Conservation (phyloP, 208 protist species). For the Sergeia podlipaevii region DNA sequence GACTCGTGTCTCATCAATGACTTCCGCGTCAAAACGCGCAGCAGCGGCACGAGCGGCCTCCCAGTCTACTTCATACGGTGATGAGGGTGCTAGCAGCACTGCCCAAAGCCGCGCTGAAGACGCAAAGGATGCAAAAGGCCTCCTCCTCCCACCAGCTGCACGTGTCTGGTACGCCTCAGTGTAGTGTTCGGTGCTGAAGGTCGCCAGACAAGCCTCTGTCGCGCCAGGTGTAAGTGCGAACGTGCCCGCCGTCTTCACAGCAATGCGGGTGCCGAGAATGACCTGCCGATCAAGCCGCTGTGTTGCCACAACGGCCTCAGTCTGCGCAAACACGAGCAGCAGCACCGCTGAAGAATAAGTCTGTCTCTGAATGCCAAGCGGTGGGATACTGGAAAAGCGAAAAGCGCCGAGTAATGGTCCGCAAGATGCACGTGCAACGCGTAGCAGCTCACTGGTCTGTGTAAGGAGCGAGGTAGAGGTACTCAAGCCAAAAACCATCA, state of each 20-base stretch:
- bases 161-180: neutral
- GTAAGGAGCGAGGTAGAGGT: neutral
- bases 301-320: conserved; percentile 3
- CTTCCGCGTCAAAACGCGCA: conserved; percentile 26
- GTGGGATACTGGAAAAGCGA: conserved; percentile 11
- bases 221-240: conserved; percentile 5
- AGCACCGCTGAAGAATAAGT: conserved; percentile 9
- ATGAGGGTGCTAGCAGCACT: conserved; percentile 24
- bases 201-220: conserved; percentile 6
- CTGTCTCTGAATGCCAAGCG: conserved; percentile 5
- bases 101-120: conserved; percentile 29
- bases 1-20: conserved; percentile 37
- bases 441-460: conserved; percentile 5
- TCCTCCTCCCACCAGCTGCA: too few relatives aligned
- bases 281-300: conserved; percentile 2
- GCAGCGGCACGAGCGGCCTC: conserved; percentile 20
- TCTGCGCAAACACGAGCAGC: conserved; percentile 3
- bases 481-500: conserved; percentile 11
- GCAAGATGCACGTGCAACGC: neutral
- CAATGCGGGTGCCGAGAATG: neutral
- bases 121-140: neutral
- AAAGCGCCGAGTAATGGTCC: conserved; percentile 8
- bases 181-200: conserved; percentile 2
- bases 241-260: neutral
- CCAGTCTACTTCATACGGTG: conserved; percentile 42